Percentiles rank a stretch among this genome's conserved stretches.
These are phyloP conservation scores for Heliosperma pusillum DNA, from an alignment of 148 eudicot genomes.

Conservation along the genomic window DNA sequence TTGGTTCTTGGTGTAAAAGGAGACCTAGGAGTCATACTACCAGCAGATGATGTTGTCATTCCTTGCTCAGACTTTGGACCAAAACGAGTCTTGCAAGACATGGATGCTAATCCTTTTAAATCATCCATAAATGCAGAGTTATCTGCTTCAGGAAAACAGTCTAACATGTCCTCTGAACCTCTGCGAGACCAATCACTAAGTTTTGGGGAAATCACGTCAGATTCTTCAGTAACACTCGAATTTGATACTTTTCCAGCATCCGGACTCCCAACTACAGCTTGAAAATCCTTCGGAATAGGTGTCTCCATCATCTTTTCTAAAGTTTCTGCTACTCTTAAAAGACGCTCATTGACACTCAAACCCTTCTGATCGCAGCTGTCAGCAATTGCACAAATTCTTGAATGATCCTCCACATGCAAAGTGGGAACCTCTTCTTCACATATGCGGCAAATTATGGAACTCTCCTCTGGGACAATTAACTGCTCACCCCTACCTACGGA, in stretches of 20 bases:
- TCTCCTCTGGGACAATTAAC: conserved; percentile 64
- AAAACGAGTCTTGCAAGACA: conserved; percentile 92
- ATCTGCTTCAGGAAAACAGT: conserved; percentile 83
- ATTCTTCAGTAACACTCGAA: conserved; percentile 91
- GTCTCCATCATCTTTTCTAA: conserved; percentile 84
- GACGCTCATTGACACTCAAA: conserved; percentile 83
- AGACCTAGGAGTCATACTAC: conserved; percentile 97
- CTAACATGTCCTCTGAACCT: conserved; percentile 98
- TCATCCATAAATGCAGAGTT: conserved; percentile 78
- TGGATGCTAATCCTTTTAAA: conserved; percentile 74
- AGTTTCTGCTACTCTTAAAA: conserved; percentile 75
- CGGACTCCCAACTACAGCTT: conserved; percentile 68
- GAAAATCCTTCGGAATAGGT: conserved; percentile 68
- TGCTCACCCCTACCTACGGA: conserved; percentile 96
- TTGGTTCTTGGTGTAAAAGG: conserved; percentile 87
- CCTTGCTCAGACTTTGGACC: conserved; percentile 99
- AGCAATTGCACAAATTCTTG: conserved; percentile 91
- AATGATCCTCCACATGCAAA: conserved; percentile 95
- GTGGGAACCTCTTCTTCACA: conserved; percentile 99
- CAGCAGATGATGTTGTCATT: conserved; percentile 97
- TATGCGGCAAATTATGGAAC: conserved; percentile 92
- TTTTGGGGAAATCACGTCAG: conserved; percentile 82
- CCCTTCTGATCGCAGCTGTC: conserved; percentile 98
- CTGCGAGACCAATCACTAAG: conserved; percentile 95
- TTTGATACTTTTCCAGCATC: conserved; percentile 85